Base-by-base conservation (phyloP, 768 basidiomycete genomes). In the Rhodotorula babjevae region DNA sequence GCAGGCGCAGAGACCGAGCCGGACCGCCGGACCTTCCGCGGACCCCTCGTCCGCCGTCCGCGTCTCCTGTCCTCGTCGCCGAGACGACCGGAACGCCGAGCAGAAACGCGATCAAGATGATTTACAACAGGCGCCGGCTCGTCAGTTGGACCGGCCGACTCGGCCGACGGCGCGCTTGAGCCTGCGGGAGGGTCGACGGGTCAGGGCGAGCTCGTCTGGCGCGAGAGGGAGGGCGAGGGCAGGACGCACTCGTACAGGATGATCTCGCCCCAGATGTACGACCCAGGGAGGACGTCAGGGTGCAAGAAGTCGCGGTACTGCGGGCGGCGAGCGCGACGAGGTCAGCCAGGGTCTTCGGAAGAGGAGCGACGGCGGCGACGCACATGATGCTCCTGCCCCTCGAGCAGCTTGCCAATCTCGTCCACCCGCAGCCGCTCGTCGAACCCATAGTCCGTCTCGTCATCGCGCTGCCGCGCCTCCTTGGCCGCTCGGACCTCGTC, bases 281-380 rank as follows among this genome's bases (percentile, higher is more conserved):
- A 63, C 10, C 74, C 74, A 0, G 74, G 74, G 18, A 75, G 44
- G 8, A 55, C 67, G 19, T 68, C 49, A 0, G 74, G 74, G 50
- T 75, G 74, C 14, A 75, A 49, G 65, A 69, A 72, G 61, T 75
- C 74, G 46, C 71, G 71, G 65, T 62, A 72, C 71, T 72, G 59
- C 8, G 25, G 21, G n/a, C n/a, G 9, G 27, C 47, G n/a, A 29
- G 27, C 9, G n/a, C 33, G 23, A 10, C 40, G 53, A 42, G 53
- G 44, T 0, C 25, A 29, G 50, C 12, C 25, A 27, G 25, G 50
- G 5, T 23, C 25, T 6, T 19, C 29, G 10, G 21, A 19, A 0
- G 11, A 21, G 10, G 49, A 29, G 12, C n/a, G 33, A 29, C 23
- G 15, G 25, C 5, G 6, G 44, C 8, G 27, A 61, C 71, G 29